Evolutionary conservation across 176 grass and related monocot species (phyloP), one percentile per base, ranked within the genome.

Genomic region (Tuctoria greenei): DNA sequence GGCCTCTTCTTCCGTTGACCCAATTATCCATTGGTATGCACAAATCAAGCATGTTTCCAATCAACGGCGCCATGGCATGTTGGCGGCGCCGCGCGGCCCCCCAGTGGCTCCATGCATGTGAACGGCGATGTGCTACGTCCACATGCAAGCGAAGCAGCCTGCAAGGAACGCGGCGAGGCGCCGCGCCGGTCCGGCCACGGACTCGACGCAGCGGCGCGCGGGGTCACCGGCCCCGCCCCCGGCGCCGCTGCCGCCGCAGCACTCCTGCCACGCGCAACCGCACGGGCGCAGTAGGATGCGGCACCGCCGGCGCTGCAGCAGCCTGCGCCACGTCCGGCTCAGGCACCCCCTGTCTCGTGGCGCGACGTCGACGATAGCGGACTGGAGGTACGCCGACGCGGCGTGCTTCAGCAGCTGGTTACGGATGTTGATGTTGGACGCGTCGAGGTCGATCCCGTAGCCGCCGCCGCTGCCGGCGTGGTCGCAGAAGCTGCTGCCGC

Each of bases 331-430:
- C 37, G 83, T 42, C 36, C 68, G 17, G 65, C 82, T 64, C 13
- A 84, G 46, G 82, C 82, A 86, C 17, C 79, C 80, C 27, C 63
- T 69, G 7, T 85, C 77, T 50, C 77, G 62, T 18, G 82, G 66
- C 25, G 75, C 69, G 45, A 75, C 64, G 55, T 58, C 55, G 79
- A 88, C 39, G 43, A 84, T 84, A 49, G 84, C 79, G 6, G 87
- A 88, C 84, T 90, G 82, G 63, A 90, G 84, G 84, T 90, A 97
- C 56, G 83, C 86, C 24, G 93, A 88, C 41, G 80, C 85, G 26
- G 87, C 90, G 44, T 93, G 84, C 79, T 88, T 93, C 50, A 96
- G 79, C 15, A 92, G 76, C 47, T 84, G 82, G 82, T 96, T 88
- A 72, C 79, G 61, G 65, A 93, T 92, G 90, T 78, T 76, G 79